A percentile compares a stretch with the other conserved stretches of the same genome.
Conservation (phyloP, 2,329 filamentous ascomycete genomes). For the Calonectria ilicicola region DNA sequence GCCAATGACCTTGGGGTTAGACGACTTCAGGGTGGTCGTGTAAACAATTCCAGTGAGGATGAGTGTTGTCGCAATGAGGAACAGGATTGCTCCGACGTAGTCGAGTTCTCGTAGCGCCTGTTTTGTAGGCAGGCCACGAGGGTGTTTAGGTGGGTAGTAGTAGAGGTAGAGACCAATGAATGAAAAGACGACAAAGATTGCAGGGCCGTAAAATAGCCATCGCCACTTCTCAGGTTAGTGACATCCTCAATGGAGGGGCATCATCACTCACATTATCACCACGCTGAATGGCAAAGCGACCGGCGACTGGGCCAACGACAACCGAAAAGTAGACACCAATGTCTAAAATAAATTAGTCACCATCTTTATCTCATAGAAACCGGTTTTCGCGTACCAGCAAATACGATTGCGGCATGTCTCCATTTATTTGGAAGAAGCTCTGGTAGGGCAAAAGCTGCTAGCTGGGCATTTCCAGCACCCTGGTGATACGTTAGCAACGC, state of each 20-base stretch:
- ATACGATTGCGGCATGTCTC: slow-evolving; percentile 57
- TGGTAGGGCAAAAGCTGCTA: slow-evolving; percentile 58
- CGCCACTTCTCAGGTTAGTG: slow-evolving; percentile 46
- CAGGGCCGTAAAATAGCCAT: slow-evolving; percentile 58
- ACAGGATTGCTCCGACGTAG: slow-evolving; percentile 53
- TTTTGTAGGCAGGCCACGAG: slow-evolving; percentile 48
- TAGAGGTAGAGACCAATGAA: slow-evolving; percentile 55
- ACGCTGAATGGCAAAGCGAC: slow-evolving; percentile 53
- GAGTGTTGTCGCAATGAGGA: slow-evolving; percentile 49
- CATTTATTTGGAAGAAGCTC: slow-evolving; percentile 63
- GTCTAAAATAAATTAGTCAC: slow-evolving; percentile 34
- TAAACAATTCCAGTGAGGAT: slow-evolving; percentile 55
- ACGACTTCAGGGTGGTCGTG: slow-evolving; percentile 50
- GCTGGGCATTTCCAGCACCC: slow-evolving; percentile 57
- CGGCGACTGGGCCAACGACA: slow-evolving; percentile 58
- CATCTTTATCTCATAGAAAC: rapidly evolving
- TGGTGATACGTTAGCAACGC: background rate
- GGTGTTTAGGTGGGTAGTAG: slow-evolving; percentile 49
- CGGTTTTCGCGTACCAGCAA: slow-evolving; percentile 42
- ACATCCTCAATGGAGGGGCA: background rate
- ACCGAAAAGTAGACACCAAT: slow-evolving; percentile 57
- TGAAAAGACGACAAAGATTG: slow-evolving; percentile 56
- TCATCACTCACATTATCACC: slow-evolving; percentile 37
- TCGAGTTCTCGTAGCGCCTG: slow-evolving; percentile 52
- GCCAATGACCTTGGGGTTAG: slow-evolving; percentile 51